Conservation (phyloP, 1,284 basidiomycete species). For the Sphagnurus paluster region DNA sequence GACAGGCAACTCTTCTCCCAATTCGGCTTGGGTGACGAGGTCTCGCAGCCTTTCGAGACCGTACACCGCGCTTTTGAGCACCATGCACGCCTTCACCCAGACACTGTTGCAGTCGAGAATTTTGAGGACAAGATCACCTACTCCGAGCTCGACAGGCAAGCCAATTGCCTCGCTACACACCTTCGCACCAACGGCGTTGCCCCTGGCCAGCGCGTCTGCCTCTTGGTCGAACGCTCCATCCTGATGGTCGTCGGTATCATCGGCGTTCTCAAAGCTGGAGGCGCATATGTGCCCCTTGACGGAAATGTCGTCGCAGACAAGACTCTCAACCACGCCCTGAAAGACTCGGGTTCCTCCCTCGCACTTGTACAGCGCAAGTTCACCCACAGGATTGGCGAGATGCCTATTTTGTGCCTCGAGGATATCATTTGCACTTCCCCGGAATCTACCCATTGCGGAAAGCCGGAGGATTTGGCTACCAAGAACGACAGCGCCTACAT, state of each 20-base stretch:
- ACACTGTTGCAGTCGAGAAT: constrained; percentile 52
- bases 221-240: too few species aligned
- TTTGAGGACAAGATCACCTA: constrained; percentile 48
- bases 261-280: constrained; percentile 54
- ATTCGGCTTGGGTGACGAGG: constrained; percentile 42
- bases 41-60: constrained; percentile 41
- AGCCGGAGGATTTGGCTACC: constrained; percentile 38
- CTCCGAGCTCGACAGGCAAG: constrained; percentile 45
- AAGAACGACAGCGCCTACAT: constrained; percentile 51
- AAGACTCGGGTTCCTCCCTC: constrained; percentile 47
- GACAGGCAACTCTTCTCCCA: constrained; percentile 44
- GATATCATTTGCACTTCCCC: constrained; percentile 29
- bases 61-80: constrained; percentile 56
- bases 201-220: constrained; percentile 49
- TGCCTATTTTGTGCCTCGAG: constrained; percentile 41
- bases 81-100: constrained; percentile 39
- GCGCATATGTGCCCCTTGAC: constrained; percentile 56
- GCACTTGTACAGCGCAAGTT: constrained; percentile 50
- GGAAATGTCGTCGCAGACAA: constrained; percentile 57
- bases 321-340: constrained; percentile 49
- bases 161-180: constrained; percentile 47
- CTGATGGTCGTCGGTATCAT: constrained; percentile 56
- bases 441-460: constrained; percentile 28
- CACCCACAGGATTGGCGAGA: constrained; percentile 35
- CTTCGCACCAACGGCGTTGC: constrained; percentile 43